Evolutionary conservation across 2,329 filamentous ascomycete species (phyloP), one percentile per base, ranked within the genome.

Genomic region (Fusarium subglutinans): DNA sequence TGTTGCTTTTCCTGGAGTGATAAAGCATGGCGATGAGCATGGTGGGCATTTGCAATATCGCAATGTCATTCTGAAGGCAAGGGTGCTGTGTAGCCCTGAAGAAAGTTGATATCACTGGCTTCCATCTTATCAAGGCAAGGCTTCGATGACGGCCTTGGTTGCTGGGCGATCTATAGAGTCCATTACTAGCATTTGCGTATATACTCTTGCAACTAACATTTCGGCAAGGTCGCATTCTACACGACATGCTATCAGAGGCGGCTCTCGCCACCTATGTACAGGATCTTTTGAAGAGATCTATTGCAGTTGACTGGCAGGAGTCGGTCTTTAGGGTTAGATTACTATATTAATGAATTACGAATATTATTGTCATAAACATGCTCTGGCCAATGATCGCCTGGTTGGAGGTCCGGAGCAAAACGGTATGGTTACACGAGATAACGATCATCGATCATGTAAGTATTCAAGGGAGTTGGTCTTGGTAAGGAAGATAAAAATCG

Each of bases 51-150:
- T 88, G 75, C 87, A 92, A 77, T 87, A 89, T 70, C 85, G 86
- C 47, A 93, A 92, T 78, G 86, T 92, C 51, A 88, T 93, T 72
- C 84, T 87, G 66, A 93, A 92, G 81, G 89, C 90, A n/a, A 88
- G 87, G 75, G 91, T 93, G 10, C 81, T 92, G 54, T 92, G 90
- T 77, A 83, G 83, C 56, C 83, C 86, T 14, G 86, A 88, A 76
- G 77, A 79, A 43, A 48, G 11, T 33, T 18, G 50, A 30, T 33
- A 33, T 10, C 14, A 14, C n/a, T 48, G 22, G 22, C 30, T 37
- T 47, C 3, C n/a, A 37, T 24, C 13, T 24, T 26, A 37, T n/a
- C 15, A 28, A 48, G 22, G 20, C n/a, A 33, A 54, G 17, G 30
- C 12, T 20, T 30, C 17, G 14, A 17, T 5, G 28, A 26, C 24